Evolutionary conservation across 805 yeast species (phyloP), one percentile per base, ranked within the genome.

Genomic region (Nakazawaea populi): DNA sequence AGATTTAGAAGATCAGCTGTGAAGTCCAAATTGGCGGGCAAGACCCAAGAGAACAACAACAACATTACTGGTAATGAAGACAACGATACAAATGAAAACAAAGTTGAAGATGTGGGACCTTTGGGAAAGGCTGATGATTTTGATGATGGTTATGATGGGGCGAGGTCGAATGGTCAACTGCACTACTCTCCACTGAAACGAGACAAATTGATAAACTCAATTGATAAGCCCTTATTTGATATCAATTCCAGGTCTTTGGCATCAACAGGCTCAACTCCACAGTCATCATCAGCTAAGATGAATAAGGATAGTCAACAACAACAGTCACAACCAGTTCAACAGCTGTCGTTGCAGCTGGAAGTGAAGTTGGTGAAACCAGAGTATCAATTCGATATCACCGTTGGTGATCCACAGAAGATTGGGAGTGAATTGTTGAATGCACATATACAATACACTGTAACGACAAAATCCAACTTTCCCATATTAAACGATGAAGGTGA

Each of bases 331-430:
- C 24, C 2, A 18, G 24, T 18, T 18, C 24, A 18, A 18, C 24
- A 18, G 24, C 24, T 18, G 24, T 18, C 24, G 24, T 5, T 12
- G 18, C 18, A 10, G 5, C 28, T 43, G 44, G 14, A 7, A 10
- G 8, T 27, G 9, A 10, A 18, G 14, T 9, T 27, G 6, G 40
- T 42, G 30, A 39, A 48, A 42, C 37, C 49, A 7, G 46, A 47
- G 27, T 46, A 43, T 55, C 52, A 8, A 38, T 75, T 87, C 54
- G 82, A 78, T 4, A 85, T 91, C 37, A 67, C 82, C 1, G 96
- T 91, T 10, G 92, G 92, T 2, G 97, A 91, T 64, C 98, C 98
- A 0, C 76, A 83, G 57, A 89, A 88, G 63, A 91, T 94, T 4
- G 96, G 97, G 3, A 49, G 45, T 29, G 99, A 94, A 56, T 68